A percentile compares a stretch with the other conserved stretches of the same genome.
phyloP scores from a whole-genome alignment of 108 stramenopile species.

The Nitzschia sp. region DNA sequence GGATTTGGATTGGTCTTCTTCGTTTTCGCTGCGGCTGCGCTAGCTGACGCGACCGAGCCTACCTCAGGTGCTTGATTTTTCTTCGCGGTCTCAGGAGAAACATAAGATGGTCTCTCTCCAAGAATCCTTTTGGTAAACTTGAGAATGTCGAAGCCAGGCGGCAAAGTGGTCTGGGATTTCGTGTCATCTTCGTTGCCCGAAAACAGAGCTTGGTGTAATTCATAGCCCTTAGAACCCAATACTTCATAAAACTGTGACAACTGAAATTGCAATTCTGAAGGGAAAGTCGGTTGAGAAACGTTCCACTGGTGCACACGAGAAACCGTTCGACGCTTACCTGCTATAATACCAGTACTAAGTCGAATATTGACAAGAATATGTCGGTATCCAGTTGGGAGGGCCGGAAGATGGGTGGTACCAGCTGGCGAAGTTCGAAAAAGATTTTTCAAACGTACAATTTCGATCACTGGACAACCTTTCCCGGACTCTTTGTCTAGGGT shows the following conservation, averaged over 20 bases:
- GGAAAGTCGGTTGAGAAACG: not conserved
- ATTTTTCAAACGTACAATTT: constrained; percentile 55
- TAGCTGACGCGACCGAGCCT: constrained; percentile 19
- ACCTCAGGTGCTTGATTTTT: not conserved
- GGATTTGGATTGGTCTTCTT: constrained; percentile 1
- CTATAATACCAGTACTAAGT: constrained; percentile 36
- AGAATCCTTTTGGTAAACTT: not conserved
- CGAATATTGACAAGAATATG: constrained; percentile 48
- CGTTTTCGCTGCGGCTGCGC: constrained; percentile 19
- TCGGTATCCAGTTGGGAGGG: constrained; percentile 54
- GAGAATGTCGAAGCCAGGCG: not conserved
- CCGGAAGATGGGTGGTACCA: constrained; percentile 2
- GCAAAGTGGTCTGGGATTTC: too few relatives aligned
- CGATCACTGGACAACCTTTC: not conserved
- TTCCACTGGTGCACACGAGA: too few relatives aligned
- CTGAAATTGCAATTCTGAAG: constrained; percentile 52
- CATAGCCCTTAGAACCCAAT: constrained; percentile 37
- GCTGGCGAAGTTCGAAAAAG: constrained; percentile 32
- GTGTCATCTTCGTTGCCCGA: constrained; percentile 4
- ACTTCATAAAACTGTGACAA: constrained; percentile 37
- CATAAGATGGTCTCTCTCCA: constrained; percentile 9
- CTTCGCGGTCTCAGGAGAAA: not conserved
- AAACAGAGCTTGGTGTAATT: constrained; percentile 36
- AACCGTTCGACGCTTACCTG: constrained; percentile 35
- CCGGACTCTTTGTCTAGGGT: not conserved